phyloP scores from a whole-genome alignment of 805 yeast genomes.

The Suhomyces kilbournensis region DNA sequence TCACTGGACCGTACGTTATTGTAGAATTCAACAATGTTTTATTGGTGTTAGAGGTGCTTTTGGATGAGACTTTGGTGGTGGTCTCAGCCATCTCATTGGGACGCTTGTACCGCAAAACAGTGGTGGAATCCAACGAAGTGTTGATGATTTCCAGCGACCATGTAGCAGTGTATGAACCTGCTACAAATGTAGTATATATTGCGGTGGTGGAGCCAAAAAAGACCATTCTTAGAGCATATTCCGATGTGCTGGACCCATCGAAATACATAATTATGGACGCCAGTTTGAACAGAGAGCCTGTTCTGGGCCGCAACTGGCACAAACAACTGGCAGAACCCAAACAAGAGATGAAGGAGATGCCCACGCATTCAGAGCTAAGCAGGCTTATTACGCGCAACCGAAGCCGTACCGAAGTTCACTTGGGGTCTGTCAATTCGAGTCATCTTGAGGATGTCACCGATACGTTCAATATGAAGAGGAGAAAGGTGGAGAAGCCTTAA shows the following conservation, averaged over 20 bases:
- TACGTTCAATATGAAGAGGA: constrained; percentile 19
- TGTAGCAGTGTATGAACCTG: not conserved
- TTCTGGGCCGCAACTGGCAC: constrained; percentile 8
- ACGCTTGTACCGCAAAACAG: not conserved
- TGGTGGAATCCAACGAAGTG: not conserved
- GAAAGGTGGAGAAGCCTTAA: not conserved
- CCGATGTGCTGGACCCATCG: not conserved
- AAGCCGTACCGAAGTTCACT: not conserved
- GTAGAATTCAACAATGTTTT: not conserved
- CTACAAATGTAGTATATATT: not conserved
- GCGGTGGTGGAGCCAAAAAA: not conserved
- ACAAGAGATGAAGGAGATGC: not conserved
- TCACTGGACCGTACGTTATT: not conserved
- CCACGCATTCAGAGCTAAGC: constrained; percentile 1
- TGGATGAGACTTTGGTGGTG: not conserved
- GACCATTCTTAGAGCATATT: not conserved
- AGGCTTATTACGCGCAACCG: constrained; percentile 4
- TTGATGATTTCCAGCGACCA: not conserved
- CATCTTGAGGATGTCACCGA: constrained; percentile 25
- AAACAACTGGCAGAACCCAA: not conserved
- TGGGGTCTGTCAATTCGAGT: constrained; percentile 6
- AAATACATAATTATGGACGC: not conserved
- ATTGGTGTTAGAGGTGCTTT: not conserved
- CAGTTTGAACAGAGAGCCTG: not conserved
- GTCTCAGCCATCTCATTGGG: not conserved